Evolutionary conservation across 2,329 filamentous ascomycete genomes (phyloP).

Genomic region (Chaetomiaceae sp.): DNA sequence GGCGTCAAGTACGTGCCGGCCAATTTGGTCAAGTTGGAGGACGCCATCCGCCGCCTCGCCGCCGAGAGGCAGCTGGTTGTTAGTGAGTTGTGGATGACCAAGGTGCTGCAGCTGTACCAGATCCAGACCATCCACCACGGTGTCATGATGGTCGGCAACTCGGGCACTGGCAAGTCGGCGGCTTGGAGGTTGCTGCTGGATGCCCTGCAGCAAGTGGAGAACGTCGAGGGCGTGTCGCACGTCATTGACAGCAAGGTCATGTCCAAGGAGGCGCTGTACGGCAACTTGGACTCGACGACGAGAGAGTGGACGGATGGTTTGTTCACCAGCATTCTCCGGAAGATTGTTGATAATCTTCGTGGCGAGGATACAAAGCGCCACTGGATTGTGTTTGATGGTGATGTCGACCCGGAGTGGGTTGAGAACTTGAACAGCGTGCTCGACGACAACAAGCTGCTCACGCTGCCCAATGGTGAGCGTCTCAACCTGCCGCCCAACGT

Average conservation of each 20-base stretch:
- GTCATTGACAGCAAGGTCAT: slow-evolving; percentile 99
- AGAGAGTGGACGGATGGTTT: slow-evolving; percentile 98
- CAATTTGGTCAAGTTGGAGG: slow-evolving; percentile 71
- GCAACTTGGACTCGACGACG: slow-evolving; percentile 91
- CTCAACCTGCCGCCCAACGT: slow-evolving; percentile 92
- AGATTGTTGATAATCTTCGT: slow-evolving; percentile 97
- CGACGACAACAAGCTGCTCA: slow-evolving; percentile 97
- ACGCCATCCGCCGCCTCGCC: slow-evolving; percentile 77
- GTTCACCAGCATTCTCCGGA: slow-evolving; percentile 94
- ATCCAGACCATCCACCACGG: slow-evolving; percentile 97
- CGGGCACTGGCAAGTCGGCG: slow-evolving; percentile 93
- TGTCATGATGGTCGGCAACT: slow-evolving; percentile 99
- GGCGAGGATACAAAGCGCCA: slow-evolving; percentile 95
- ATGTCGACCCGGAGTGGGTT: slow-evolving; percentile 99
- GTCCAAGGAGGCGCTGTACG: slow-evolving; percentile 97
- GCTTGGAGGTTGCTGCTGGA: slow-evolving; percentile 91
- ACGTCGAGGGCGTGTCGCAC: slow-evolving; percentile 89
- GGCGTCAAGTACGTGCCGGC: slow-evolving; percentile 90
- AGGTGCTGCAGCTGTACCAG: slow-evolving; percentile 93
- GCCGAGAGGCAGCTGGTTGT: slow-evolving; percentile 81
- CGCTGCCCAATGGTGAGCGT: slow-evolving; percentile 94
- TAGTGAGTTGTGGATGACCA: slow-evolving; percentile 94
- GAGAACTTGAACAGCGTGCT: slow-evolving; percentile 99
- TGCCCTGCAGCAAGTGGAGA: slow-evolving; percentile 85
- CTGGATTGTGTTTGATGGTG: slow-evolving; percentile 99